A percentile compares a stretch with the other conserved stretches of the same genome.
Conservation (phyloP, 1,284 basidiomycete genomes). For the Boletus smithii region DNA sequence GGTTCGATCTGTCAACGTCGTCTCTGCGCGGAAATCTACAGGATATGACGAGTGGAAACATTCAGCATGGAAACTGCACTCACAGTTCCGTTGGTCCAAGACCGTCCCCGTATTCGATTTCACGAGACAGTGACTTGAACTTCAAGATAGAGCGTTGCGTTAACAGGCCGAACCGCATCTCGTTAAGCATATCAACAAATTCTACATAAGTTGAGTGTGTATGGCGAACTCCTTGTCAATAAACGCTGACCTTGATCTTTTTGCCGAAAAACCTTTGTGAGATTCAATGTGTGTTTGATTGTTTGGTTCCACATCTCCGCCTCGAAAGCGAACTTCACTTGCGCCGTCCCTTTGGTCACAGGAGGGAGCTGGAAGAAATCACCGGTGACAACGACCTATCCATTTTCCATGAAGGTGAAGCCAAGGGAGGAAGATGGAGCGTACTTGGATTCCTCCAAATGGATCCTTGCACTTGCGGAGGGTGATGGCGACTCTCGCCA, state of each 20-base stretch:
- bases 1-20: constrained; percentile 82
- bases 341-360: constrained; percentile 51
- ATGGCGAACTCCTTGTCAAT: not conserved
- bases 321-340: constrained; percentile 78
- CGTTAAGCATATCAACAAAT: constrained; percentile 88
- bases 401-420: constrained; percentile 4
- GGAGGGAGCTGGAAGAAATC: constrained; percentile 96
- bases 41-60: constrained; percentile 5
- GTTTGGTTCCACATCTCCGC: constrained; percentile 67
- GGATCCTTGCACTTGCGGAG: constrained; percentile 58
- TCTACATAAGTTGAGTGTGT: constrained; percentile 40
- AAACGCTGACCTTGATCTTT: constrained; percentile 53
- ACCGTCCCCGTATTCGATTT: constrained; percentile 62
- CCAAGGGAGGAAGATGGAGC: not conserved
- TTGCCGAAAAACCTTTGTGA: constrained; percentile 67
- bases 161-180: constrained; percentile 84
- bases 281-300: constrained; percentile 54
- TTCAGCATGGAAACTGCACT: constrained; percentile 17
- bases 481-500: constrained; percentile 62
- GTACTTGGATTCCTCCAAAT: constrained; percentile 90
- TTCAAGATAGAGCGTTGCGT: constrained; percentile 51
- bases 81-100: constrained; percentile 81
- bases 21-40: constrained; percentile 79
- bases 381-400: constrained; percentile 77
- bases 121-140: constrained; percentile 62